These are phyloP conservation scores for Ceratocystis papillata DNA, from an alignment of 2,329 filamentous ascomycete genomes.

Conservation along the genomic window DNA sequence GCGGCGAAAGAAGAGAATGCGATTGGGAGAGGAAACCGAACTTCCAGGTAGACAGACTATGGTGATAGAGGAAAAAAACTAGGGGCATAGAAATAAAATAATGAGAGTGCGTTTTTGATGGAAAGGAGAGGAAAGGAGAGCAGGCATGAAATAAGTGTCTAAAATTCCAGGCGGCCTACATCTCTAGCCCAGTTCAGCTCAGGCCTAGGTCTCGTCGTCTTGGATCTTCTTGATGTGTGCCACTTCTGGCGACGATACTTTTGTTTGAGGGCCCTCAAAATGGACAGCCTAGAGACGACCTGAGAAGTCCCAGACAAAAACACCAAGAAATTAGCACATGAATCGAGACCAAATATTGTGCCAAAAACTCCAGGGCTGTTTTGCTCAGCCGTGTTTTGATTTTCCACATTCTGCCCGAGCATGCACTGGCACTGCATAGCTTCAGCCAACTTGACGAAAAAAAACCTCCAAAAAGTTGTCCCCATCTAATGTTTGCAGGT, in stretches of 20 bases:
- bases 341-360: neutral
- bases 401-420: neutral
- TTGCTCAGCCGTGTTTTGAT: no score
- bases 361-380: no score
- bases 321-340: neutral
- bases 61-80: neutral
- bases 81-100: neutral
- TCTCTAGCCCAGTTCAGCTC: neutral
- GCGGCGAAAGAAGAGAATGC: neutral
- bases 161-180: neutral
- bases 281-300: neutral
- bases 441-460: neutral
- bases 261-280: neutral
- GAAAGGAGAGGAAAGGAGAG: neutral
- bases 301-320: conserved; percentile 2
- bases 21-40: neutral
- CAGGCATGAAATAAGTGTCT: neutral
- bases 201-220: neutral
- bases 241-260: conserved; percentile 14
- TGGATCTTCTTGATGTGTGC: neutral
- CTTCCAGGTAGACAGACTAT: neutral
- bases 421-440: neutral
- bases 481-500: conserved; percentile 7
- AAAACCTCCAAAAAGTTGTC: conserved; percentile 12
- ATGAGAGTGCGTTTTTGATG: neutral